Conservation (phyloP, 208 protist genomes). For the Acanthamoeba castellanii region DNA sequence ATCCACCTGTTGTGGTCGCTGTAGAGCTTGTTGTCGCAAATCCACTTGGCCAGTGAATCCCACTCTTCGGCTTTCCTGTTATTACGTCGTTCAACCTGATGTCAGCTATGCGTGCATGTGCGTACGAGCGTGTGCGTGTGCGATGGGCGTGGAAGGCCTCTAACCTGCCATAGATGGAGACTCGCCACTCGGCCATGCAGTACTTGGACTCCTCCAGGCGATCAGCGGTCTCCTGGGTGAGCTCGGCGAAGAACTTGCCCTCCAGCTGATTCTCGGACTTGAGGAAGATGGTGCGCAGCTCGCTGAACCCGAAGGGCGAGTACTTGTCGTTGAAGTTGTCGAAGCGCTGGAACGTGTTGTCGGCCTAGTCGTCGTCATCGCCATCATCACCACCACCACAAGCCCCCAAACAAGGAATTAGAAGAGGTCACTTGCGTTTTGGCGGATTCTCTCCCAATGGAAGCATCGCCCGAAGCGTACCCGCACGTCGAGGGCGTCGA, state of each 20-base stretch:
- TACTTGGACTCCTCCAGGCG: slow-evolving; percentile 97
- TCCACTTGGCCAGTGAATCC: slow-evolving; percentile 96
- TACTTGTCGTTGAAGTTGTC: slow-evolving; percentile 99
- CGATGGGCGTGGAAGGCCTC: not conserved
- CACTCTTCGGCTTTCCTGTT: slow-evolving; percentile 95
- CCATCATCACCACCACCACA: not conserved
- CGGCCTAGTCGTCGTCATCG: slow-evolving; percentile 90
- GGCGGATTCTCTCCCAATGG: not conserved
- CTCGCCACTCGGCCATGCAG: slow-evolving; percentile 93
- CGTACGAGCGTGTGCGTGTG: slow-evolving; percentile 88
- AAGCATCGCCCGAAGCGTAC: not conserved
- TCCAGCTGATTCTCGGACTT: slow-evolving; percentile 99
- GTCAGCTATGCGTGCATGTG: slow-evolving; percentile 84
- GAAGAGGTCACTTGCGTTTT: not conserved
- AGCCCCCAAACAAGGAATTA: not conserved
- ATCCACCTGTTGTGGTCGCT: slow-evolving; percentile 98
- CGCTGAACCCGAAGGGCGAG: slow-evolving; percentile 91
- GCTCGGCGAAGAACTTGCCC: slow-evolving; percentile 97
- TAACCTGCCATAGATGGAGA: slow-evolving; percentile 92
- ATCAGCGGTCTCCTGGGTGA: slow-evolving; percentile 96
- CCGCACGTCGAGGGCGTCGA: slow-evolving; percentile 95
- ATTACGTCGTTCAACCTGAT: not conserved
- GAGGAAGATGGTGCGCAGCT: slow-evolving; percentile 97
- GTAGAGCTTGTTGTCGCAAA: slow-evolving; percentile 96
- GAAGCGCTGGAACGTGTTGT: slow-evolving; percentile 97